Evolutionary conservation across 257 asterid genomes (phyloP), one percentile per base, ranked within the genome.

Genomic region (Phtheirospermum japonicum): DNA sequence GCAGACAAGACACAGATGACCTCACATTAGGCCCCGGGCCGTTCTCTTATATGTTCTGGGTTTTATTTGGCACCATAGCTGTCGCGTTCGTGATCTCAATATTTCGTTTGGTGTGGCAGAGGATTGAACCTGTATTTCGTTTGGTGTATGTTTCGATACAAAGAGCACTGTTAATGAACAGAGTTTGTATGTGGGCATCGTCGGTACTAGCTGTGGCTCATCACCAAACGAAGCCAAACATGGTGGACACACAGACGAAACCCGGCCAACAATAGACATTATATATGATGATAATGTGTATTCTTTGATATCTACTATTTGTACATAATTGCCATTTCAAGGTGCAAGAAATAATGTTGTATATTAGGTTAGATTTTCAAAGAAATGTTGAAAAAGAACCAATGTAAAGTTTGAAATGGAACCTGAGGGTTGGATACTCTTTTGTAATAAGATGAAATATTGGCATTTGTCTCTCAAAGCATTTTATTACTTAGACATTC

Each of bases 21-120:
- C 37, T 63, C 19, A 67, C 68, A 17, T 62, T 82, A 53, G 82
- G 77, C 30, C 73, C 66, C 0, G 82, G 72, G 61, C 79, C 80
- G 4, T 85, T 85, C 68, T 69, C 79, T 4, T 64, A 76, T 0
- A 33, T 77, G 61, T 76, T 85, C 72, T 55, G 68, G 17, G 56
- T 77, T 18, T 45, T 73, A 50, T 78, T 72, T 43, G 64, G 61
- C 46, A 48, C 75, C 11, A 61, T 74, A 13, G 75, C 67, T 0
- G n/a, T 71, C 4, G 74, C 63, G 4, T 28, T 52, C 54, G 0
- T 71, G 0, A 26, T 67, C 7, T 18, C 66, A 0, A 1, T 67
- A 2, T 4, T 33, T 28, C 66, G 69, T 26, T 20, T 61, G 67
- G 10, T 57, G 59, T 48, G 42, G 14, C 7, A 6, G 61, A 61